Conservation (phyloP, 2,329 filamentous ascomycete species). For the Penicillium janthinellum region DNA sequence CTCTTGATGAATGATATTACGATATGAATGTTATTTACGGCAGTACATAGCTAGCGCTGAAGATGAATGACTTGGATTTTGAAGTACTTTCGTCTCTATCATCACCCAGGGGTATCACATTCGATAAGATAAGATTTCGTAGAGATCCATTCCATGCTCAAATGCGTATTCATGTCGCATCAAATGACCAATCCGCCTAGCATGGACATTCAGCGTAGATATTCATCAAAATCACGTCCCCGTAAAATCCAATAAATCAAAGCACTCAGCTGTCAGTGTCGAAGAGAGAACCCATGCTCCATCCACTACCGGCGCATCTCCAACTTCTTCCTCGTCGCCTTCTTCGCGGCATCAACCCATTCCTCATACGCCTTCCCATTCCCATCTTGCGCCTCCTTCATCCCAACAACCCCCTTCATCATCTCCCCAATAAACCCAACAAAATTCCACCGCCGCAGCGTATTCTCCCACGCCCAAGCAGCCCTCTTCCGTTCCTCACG, state of each 20-base stretch:
- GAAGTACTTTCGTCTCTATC: slow-evolving; percentile 6
- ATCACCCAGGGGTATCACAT: slow-evolving; percentile 21
- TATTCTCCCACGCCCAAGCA: slow-evolving; percentile 95
- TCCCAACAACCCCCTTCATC: slow-evolving; percentile 77
- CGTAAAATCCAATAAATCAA: background rate
- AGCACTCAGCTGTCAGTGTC: background rate
- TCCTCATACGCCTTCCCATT: slow-evolving; percentile 65
- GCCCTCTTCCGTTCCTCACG: slow-evolving; percentile 80
- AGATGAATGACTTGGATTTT: slow-evolving; percentile 12
- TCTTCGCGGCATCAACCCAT: slow-evolving; percentile 72
- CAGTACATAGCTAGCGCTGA: slow-evolving; percentile 18
- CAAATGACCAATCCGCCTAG: background rate
- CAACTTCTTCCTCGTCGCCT: slow-evolving; percentile 45
- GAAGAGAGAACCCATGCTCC: background rate
- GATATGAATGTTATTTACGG: slow-evolving; percentile 13
- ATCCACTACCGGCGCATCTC: slow-evolving; percentile 31
- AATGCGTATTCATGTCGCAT: slow-evolving; percentile 1
- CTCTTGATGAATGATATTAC: slow-evolving; percentile 17
- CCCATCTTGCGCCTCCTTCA: slow-evolving; percentile 68
- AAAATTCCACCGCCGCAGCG: slow-evolving; percentile 89
- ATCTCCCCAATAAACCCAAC: slow-evolving; percentile 92
- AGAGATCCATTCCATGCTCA: slow-evolving; percentile 2
- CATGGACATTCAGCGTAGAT: background rate
- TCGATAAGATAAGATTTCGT: slow-evolving; percentile 5
- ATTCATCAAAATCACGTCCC: background rate